Conservation (phyloP, 1,284 basidiomycete genomes). For the Ceratobasidium theobromae region DNA sequence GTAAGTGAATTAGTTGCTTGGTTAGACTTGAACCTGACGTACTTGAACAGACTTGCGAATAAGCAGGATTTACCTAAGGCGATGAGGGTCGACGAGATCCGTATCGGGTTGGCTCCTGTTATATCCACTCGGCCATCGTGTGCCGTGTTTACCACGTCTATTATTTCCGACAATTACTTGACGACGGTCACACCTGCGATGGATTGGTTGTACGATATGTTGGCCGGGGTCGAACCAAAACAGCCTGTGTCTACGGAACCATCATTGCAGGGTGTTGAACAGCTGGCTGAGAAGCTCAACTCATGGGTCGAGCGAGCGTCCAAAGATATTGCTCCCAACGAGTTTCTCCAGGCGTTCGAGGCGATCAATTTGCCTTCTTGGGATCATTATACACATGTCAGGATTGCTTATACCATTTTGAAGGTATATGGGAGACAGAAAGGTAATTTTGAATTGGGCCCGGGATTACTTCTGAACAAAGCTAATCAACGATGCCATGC, state of each 20-base stretch:
- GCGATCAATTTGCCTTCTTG: constrained; percentile 27
- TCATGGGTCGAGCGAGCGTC: constrained; percentile 20
- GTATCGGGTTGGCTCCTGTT: constrained; percentile 7
- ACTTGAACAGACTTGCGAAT: constrained; percentile 1
- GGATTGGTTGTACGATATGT: constrained; percentile 13
- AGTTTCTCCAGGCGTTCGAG: constrained; percentile 23
- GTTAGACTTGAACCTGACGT: background rate
- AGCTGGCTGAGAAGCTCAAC: background rate
- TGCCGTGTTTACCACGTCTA: constrained; percentile 5
- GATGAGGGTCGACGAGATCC: constrained; percentile 14
- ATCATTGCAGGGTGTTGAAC: background rate
- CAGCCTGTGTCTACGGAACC: background rate
- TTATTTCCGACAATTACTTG: background rate
- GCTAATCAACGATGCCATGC: background rate
- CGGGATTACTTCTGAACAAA: background rate
- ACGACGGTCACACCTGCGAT: constrained; percentile 1
- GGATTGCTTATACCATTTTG: constrained; percentile 30
- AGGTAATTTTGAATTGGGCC: constrained; percentile 1
- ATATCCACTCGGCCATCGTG: constrained; percentile 5
- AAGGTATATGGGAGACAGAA: constrained; percentile 33
- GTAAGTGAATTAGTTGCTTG: background rate
- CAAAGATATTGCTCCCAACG: background rate
- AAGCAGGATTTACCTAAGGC: constrained; percentile 23
- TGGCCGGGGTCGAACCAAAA: background rate
- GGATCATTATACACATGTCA: constrained; percentile 34